Base-by-base conservation (phyloP, 2,329 filamentous ascomycete species). In the Botrytis byssoidea region DNA sequence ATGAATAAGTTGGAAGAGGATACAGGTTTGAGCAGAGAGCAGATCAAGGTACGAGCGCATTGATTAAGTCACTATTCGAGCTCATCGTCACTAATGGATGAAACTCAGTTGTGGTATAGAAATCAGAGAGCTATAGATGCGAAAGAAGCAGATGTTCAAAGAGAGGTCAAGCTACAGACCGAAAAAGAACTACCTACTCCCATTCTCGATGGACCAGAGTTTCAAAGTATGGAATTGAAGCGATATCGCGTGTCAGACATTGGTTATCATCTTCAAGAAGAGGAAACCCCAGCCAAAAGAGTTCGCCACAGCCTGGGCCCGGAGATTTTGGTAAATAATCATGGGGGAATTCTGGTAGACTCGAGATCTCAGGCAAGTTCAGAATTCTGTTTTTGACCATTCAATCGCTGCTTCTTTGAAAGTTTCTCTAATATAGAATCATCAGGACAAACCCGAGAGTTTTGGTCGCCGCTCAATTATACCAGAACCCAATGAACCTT, bases 21-120 rank as follows among this genome's bases (percentile, higher is more conserved):
- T 16, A 57, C 66, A 44, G 48, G 48, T 25, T 42, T 69, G 35
- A 57, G 18, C 66, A 69, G 48, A 57, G 48, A 57, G 32, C 66
- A 69, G 35, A 69, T 69, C 18, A 57, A 32, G 66, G 66, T 69
- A 69, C 18, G 29, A 42, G 29, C 16, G 3, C 35, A 42, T 44
- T 22, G 10, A 20, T 29, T n/a, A 25, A 9, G n/a, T 32, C 10
- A 57, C 20, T 18, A 32, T n/a, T 57, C n/a, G 6, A 57, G 51
- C 29, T 7, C 6, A 42, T 37, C 14, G 9, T 32, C 40, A 37
- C 66, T 69, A 32, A 69, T 32, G 3, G 42, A 68, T 25, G 20
- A 32, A 32, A 44, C 8, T 42, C 37, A 69, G 66, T 22, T 32
- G 25, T 69, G 48, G 37, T 69, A 57, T 44, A 29, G 7, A 32